phyloP scores from a whole-genome alignment of 495 filamentous ascomycete species.

The Penicillium simplicissimum region DNA sequence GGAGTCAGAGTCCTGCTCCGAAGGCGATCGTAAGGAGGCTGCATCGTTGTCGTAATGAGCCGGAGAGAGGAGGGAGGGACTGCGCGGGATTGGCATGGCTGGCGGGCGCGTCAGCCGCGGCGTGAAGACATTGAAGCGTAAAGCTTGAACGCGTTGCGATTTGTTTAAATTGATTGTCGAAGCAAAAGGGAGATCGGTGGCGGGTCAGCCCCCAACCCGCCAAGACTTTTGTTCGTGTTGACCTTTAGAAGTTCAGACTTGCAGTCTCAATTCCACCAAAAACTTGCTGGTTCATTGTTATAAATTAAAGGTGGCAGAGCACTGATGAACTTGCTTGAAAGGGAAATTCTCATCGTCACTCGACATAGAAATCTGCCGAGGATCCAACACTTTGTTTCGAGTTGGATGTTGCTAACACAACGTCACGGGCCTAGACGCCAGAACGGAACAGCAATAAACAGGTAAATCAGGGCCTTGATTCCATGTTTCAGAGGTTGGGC shows the following conservation, averaged over 20 bases:
- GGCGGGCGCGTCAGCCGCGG: slow-evolving; percentile 22
- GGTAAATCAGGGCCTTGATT: neutral
- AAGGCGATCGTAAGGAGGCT: slow-evolving; percentile 62
- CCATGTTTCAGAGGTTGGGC: neutral
- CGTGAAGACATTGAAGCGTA: slow-evolving; percentile 31
- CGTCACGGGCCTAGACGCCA: neutral
- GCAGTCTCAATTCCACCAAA: neutral
- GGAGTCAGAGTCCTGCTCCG: slow-evolving; percentile 74
- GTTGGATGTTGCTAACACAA: neutral
- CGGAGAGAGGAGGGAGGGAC: slow-evolving; percentile 59
- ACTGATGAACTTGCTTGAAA: neutral
- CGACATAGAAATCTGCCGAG: neutral
- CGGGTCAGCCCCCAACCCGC: slow-evolving; percentile 9
- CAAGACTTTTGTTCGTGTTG: neutral
- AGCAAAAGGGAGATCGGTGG: slow-evolving; percentile 14
- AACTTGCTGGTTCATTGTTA: no score
- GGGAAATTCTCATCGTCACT: no score
- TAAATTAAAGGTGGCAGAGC: neutral
- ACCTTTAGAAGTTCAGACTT: neutral
- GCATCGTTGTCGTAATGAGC: slow-evolving; percentile 67
- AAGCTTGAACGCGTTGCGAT: slow-evolving; percentile 7
- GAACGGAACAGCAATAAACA: neutral
- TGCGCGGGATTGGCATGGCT: slow-evolving; percentile 26
- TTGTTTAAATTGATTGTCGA: slow-evolving; percentile 8
- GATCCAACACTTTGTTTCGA: neutral